phyloP scores from a whole-genome alignment of 2,329 filamentous ascomycete species.

The Sporothrix mexicana region DNA sequence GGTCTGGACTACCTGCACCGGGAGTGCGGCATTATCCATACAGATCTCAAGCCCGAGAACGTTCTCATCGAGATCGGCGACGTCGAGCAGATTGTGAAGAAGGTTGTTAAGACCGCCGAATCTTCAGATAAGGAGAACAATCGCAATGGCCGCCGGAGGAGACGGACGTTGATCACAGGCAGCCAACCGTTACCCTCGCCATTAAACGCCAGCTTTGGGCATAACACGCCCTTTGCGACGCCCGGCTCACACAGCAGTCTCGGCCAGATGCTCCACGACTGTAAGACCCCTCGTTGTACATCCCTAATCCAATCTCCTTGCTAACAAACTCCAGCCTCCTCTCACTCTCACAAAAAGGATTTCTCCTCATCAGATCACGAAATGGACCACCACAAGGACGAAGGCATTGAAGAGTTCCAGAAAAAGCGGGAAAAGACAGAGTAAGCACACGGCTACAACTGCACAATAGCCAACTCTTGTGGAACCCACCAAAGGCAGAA shows the following conservation, averaged over 20 bases:
- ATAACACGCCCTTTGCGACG: conserved; percentile 71
- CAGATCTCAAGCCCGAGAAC: conserved; percentile 96
- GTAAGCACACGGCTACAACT: conserved; percentile 61
- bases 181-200: conserved; percentile 95
- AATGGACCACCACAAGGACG: conserved; percentile 50
- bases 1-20: conserved; percentile 95
- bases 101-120: conserved; percentile 87
- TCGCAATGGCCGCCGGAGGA: conserved; percentile 84
- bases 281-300: conserved; percentile 26
- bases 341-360: conserved; percentile 20
- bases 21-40: conserved; percentile 98
- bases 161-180: conserved; percentile 93
- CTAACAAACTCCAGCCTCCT: conserved; percentile 11
- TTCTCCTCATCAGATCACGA: conserved; percentile 46
- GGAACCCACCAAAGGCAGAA: background rate
- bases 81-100: conserved; percentile 97
- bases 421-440: conserved; percentile 91
- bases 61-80: conserved; percentile 98
- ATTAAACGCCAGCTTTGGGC: conserved; percentile 88
- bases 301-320: background rate
- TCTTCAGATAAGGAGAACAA: conserved; percentile 80
- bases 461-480: background rate
- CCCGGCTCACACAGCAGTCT: conserved; percentile 75
- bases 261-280: conserved; percentile 80
- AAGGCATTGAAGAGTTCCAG: conserved; percentile 62